These are phyloP conservation scores for Xylaria digitata DNA, from an alignment of 2,329 filamentous ascomycete genomes.

Conservation along the genomic window DNA sequence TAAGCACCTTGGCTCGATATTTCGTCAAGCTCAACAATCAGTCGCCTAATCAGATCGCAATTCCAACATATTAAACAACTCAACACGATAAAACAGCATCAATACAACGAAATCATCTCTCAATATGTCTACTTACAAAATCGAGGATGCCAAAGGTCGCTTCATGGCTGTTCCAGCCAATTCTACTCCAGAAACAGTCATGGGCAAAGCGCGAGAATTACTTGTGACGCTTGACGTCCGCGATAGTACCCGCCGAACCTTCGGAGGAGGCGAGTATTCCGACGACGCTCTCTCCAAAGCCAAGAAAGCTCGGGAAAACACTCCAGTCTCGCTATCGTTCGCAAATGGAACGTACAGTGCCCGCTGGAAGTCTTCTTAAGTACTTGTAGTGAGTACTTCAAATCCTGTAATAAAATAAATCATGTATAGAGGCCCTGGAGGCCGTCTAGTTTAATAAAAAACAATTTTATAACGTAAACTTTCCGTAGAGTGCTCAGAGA, in stretches of 20 bases:
- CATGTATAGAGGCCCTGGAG: too few species aligned
- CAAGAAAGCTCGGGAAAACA: background rate
- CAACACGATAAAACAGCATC: too few species aligned
- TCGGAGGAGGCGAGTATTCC: slow-evolving; percentile 20
- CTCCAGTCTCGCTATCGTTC: background rate
- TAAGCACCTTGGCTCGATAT: too few species aligned
- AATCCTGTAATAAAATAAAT: too few species aligned
- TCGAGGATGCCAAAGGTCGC: slow-evolving; percentile 10
- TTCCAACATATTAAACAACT: too few species aligned
- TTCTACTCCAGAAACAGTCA: background rate
- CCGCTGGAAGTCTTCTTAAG: background rate
- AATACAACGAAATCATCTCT: too few species aligned
- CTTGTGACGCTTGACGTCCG: slow-evolving; percentile 17
- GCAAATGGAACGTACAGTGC: background rate
- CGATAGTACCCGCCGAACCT: background rate
- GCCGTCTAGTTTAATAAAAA: too few species aligned
- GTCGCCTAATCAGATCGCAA: too few species aligned
- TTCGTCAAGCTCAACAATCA: too few species aligned
- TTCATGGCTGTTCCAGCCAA: slow-evolving; percentile 2
- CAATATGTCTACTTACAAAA: background rate
- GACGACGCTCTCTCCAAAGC: background rate
- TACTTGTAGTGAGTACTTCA: too few species aligned
- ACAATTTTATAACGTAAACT: too few species aligned
- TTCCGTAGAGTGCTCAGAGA: too few species aligned
- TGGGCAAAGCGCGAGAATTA: slow-evolving; percentile 2